Base-by-base conservation (phyloP, 2,329 filamentous ascomycete species). In the Aspergillus eucalypticola region DNA sequence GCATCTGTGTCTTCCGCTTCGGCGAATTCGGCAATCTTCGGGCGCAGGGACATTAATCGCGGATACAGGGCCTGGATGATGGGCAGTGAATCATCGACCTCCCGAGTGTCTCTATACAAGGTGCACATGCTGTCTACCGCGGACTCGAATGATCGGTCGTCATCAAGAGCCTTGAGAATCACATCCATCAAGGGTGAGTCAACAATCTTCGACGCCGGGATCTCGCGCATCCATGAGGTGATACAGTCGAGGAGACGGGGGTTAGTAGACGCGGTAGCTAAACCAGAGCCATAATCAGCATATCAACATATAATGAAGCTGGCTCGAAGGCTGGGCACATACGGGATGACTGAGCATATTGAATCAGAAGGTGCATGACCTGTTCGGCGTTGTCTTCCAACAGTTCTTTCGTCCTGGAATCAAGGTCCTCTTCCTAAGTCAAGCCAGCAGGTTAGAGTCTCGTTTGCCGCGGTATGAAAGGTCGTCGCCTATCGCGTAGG, bases 201-300 rank as follows among this genome's bases (percentile, higher is more conserved):
- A 66, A 96, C 89, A 64, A 99, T 87, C 63, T 90, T 88, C 64
- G 84, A 84, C 51, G 96, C 86, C 0, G 94, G 91, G 6, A 99
- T 91, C 78, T 99, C 95, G 68, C 92, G 87, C 67, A 98, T 85
- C 95, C 95, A 99, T 3, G 95, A 97, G 32, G 92, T 96, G 68
- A 98, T 92, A 75, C 95, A 98, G 70, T 97, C 92, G 75, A 98
- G 88, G 51, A 99, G 84, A 71, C 93, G 90, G 2, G 94, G 93
- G 71, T 97, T 96, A 64, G 88, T 89, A 8, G 92, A 86, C 23
- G 94, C 92, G 51, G 86, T 81, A 54, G 84, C 92, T 92, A 70
- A 66, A 61, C 21, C 32, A 41, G 61, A 41, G 70, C 61, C 11
- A 44, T 56, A 69, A 58, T 60, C 61, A 58, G 32, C 10, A 57